Evolutionary conservation across 2,329 filamentous ascomycete species (phyloP), one percentile per base, ranked within the genome.

Genomic region (Xylaria sp.): DNA sequence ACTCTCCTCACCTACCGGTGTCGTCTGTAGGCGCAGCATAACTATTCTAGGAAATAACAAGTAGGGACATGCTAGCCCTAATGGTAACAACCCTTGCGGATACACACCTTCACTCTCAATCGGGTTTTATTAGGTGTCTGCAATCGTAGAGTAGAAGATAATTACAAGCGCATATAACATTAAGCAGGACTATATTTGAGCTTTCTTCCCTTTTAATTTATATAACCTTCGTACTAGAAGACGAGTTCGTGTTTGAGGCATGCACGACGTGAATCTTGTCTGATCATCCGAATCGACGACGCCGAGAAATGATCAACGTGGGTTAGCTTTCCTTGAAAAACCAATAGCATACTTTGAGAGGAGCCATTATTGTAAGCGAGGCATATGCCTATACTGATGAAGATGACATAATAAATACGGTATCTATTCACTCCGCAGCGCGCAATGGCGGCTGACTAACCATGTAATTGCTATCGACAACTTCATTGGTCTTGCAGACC

Each of bases 1-100:
- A 44, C 8, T 8, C 40, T 18, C 40, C 18, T 44, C 13, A 18
- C 13, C 16, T 2, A 6, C 16, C 16, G 16, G 16, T 40, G 13
- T 2, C 18, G 1, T 44, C 13, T n/a, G 16, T n/a, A 44, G 40
- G 6, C 83, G 78, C 10, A 6, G 83, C 25, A 65, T 27, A 29
- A 59, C 51, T 54, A 57, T 23, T 35, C n/a, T 47, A 47, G 6
- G 6, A 47, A 23, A 47, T 23, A 10, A 9, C 2, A 23, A 21
- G n/a, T 47, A n/a, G n/a, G n/a, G n/a, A 1, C 2, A 47, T 47
- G 44, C 9, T 21, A 18, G 18, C n/a, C n/a, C n/a, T 10, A 3
- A 21, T 16, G 44, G 44, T 47, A 47, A 27, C 3, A 27, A 6
- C 42, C 16, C 23, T 18, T 42, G 23, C 25, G 42, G 16, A 32